phyloP scores from a whole-genome alignment of 192 early-diverging fungal genomes.

The Umbelopsis sp. region DNA sequence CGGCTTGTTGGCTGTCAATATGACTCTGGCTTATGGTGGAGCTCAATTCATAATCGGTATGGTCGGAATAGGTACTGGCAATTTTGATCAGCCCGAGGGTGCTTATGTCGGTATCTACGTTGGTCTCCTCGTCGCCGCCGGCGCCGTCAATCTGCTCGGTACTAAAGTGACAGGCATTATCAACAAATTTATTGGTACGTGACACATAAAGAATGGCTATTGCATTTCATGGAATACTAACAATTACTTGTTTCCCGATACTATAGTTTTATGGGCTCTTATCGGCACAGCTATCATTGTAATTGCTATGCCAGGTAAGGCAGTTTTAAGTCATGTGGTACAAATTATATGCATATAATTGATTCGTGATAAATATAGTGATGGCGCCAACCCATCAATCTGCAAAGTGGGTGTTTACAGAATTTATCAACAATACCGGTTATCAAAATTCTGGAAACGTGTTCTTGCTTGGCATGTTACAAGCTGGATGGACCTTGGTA shows the following conservation, averaged over 20 bases:
- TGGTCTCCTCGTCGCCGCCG: slow-evolving; percentile 36
- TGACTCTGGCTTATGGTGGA: slow-evolving; percentile 33
- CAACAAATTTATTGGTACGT: slow-evolving; percentile 32
- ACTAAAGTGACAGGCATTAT: slow-evolving; percentile 36
- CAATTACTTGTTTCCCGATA: neutral
- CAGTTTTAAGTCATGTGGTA: neutral
- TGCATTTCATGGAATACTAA: neutral
- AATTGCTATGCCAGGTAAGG: slow-evolving; percentile 32
- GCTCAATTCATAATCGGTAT: slow-evolving; percentile 44
- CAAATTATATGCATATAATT: neutral
- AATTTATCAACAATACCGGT: slow-evolving; percentile 46
- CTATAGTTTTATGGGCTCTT: slow-evolving; percentile 36
- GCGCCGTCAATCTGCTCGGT: slow-evolving; percentile 36
- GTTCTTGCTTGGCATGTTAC: slow-evolving; percentile 43
- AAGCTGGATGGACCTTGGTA: slow-evolving; percentile 46
- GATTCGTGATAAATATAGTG: slow-evolving; percentile 19
- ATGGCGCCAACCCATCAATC: slow-evolving; percentile 41
- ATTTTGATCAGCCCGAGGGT: slow-evolving; percentile 34
- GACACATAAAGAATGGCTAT: neutral
- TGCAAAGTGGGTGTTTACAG: slow-evolving; percentile 43
- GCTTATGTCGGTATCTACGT: slow-evolving; percentile 46
- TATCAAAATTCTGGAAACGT: slow-evolving; percentile 43
- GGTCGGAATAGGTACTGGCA: slow-evolving; percentile 40
- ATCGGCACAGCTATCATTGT: slow-evolving; percentile 44
- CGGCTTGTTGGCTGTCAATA: slow-evolving; percentile 23